Conservation (phyloP, 202 grass and related monocot genomes). For the Panicum virgatum region DNA sequence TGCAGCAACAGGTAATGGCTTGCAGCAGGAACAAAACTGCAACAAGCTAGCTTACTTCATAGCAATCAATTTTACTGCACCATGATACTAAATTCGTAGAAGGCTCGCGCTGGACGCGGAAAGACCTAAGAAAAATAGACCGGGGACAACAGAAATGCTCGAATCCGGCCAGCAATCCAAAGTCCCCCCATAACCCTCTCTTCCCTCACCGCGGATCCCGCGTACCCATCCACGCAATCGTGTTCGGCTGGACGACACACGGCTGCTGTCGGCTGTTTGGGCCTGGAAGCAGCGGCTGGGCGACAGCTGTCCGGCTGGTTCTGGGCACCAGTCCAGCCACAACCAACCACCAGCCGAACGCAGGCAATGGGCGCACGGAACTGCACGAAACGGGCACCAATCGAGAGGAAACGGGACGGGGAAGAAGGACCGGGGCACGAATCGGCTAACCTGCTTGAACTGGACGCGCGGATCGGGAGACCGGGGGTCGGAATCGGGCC, state of each 20-base stretch:
- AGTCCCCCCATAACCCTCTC: background rate
- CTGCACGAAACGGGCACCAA: background rate
- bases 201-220: background rate
- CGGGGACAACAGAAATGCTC: background rate
- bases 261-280: too few species aligned
- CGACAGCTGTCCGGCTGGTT: too few species aligned
- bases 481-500: background rate
- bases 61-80: background rate
- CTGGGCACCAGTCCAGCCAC: too few species aligned
- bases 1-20: background rate
- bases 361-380: background rate
- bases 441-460: constrained; percentile 15
- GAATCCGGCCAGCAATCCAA: background rate
- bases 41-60: background rate
- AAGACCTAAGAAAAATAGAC: background rate
- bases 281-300: too few species aligned
- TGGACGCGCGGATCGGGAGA: background rate
- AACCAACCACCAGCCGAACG: too few species aligned
- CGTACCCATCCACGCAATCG: background rate
- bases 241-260: too few species aligned
- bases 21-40: background rate
- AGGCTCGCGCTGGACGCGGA: background rate
- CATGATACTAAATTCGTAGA: background rate
- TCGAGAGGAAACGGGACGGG: background rate
- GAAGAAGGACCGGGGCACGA: constrained; percentile 21